phyloP scores from a whole-genome alignment of 139 green algal genomes.

The Volvox reticuliferus region DNA sequence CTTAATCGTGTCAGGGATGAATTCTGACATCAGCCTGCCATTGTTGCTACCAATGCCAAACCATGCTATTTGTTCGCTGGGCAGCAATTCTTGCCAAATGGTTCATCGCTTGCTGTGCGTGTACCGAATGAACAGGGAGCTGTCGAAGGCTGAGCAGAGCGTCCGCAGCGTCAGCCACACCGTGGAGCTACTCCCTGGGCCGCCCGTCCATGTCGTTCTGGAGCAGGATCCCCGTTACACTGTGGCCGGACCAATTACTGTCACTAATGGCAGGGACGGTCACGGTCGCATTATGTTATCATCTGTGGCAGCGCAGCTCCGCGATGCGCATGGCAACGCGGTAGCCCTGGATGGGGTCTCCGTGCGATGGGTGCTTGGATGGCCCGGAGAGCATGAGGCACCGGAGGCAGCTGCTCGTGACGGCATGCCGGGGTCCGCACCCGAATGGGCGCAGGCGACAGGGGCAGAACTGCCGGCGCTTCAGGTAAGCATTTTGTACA shows the following conservation, averaged over 20 bases:
- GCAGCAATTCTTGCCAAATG: too few species aligned
- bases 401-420: not conserved
- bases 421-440: not conserved
- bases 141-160: slow-evolving; percentile 40
- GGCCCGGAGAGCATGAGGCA: not conserved
- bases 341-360: slow-evolving; percentile 46
- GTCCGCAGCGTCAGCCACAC: slow-evolving; percentile 63
- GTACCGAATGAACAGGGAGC: not conserved
- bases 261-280: slow-evolving; percentile 55
- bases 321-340: slow-evolving; percentile 68
- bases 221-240: slow-evolving; percentile 20
- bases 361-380: slow-evolving; percentile 62
- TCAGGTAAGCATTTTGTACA: not conserved
- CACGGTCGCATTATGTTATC: slow-evolving; percentile 60
- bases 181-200: slow-evolving; percentile 58
- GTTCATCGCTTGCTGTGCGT: too few species aligned
- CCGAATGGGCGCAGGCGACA: not conserved
- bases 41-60: too few species aligned
- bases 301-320: slow-evolving; percentile 66
- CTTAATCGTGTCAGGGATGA: too few species aligned
- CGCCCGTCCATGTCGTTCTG: slow-evolving; percentile 49
- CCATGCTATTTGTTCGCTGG: too few species aligned
- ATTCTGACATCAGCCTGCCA: too few species aligned
- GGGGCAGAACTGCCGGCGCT: slow-evolving; percentile 9
- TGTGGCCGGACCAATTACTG: slow-evolving; percentile 1